Base-by-base conservation (phyloP, 2,329 filamentous ascomycete genomes). In the Trichoderma hamatum region DNA sequence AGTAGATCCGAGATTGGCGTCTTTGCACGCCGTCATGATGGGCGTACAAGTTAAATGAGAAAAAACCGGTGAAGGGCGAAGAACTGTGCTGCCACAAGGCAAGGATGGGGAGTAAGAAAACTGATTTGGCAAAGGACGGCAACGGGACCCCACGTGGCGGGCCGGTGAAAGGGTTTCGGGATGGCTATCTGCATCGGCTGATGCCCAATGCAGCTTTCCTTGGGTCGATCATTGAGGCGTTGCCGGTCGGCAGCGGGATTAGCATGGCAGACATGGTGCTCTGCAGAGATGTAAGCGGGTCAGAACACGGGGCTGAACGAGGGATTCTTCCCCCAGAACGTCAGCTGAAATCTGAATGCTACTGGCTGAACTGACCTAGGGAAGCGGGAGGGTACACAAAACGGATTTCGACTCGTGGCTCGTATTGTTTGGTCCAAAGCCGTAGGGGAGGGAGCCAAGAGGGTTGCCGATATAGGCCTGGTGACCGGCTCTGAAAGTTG, bases 131-230 rank as follows among this genome's bases (percentile, higher is more conserved):
- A 21, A 52, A 28, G 65, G 34, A 54, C 39, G 11, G 43, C 54
- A 60, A 43, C 56, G 16, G 28, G 30, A 24, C 68, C 56, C 63
- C 68, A 70, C 68, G 68, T 70, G 68, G 68, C 68, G 36, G 63
- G 64, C 68, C 58, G 49, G 36, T 39, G 46, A 24, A 58, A 51
- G 51, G 59, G 60, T 43, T 36, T 64, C 36, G 46, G 64, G 36
- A 54, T 39, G 51, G 51, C 7, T 70, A 66, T 67, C 63, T 43
- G 58, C 63, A 70, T 70, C 63, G 68, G 62, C 58, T 67, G 68
- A 62, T 67, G 58, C 68, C 68, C 55, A 46, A 70, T 70, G 68
- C 68, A 67, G 56, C 36, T 63, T 62, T 39, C 68, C 68, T 61
- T 63, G 36, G 59, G 56, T 36, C 68, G 68, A 70, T 70, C 68